Conservation (phyloP, 129 eudicot species). For the Glebionis coronaria region DNA sequence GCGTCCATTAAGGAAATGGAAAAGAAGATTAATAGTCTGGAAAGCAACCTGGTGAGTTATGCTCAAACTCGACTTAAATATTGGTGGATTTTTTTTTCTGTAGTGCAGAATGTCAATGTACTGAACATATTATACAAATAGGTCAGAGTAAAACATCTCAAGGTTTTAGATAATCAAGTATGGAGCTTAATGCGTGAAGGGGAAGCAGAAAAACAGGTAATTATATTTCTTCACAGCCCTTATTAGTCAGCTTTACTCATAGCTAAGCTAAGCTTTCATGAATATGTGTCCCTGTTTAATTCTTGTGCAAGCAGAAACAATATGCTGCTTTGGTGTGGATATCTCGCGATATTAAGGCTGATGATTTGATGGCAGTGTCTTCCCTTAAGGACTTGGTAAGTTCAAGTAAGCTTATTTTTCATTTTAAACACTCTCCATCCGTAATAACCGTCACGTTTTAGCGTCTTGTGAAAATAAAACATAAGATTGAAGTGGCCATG, state of each 20-base stretch:
- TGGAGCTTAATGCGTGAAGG: slow-evolving; percentile 99
- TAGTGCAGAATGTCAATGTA: slow-evolving; percentile 2
- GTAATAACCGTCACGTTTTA: background rate
- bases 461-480: background rate
- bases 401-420: background rate
- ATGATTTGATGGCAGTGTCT: slow-evolving; percentile 54
- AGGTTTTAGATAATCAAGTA: slow-evolving; percentile 63
- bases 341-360: slow-evolving; percentile 62
- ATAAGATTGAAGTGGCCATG: too few species aligned
- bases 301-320: slow-evolving; percentile 61
- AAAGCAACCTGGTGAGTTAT: slow-evolving; percentile 61
- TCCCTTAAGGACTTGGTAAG: slow-evolving; percentile 75
- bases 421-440: background rate
- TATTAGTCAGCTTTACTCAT: slow-evolving; percentile 1
- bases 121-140: slow-evolving; percentile 27
- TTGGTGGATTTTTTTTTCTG: background rate
- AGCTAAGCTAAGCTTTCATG: slow-evolving; percentile 3
- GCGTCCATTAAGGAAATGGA: slow-evolving; percentile 62
- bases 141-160: slow-evolving; percentile 86
- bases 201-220: slow-evolving; percentile 98
- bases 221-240: slow-evolving; percentile 5
- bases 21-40: slow-evolving; percentile 60
- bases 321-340: slow-evolving; percentile 98
- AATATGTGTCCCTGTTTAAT: background rate
- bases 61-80: background rate